Evolutionary conservation across 257 asterid genomes (phyloP).

Genomic region (Datura wrightii): DNA sequence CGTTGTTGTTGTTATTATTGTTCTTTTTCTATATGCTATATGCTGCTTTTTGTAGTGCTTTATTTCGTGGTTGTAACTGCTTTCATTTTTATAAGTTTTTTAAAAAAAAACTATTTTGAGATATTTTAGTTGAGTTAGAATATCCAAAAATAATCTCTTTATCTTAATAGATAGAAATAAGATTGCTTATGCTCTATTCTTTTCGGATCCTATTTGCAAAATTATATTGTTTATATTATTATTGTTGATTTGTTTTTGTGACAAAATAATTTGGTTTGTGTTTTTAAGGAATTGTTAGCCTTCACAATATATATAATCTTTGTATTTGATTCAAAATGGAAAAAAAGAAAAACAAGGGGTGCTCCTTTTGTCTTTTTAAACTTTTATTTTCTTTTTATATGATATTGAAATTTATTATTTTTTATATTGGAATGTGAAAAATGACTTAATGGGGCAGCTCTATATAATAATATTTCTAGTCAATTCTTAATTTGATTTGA

Average conservation of each 20-base stretch:
- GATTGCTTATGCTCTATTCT: too few relatives aligned
- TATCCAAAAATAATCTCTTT: neutral
- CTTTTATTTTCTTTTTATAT: too few relatives aligned
- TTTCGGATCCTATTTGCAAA: too few relatives aligned
- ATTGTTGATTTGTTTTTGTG: neutral
- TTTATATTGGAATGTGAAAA: conserved; percentile 3
- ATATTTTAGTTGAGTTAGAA: neutral
- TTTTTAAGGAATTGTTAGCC: neutral
- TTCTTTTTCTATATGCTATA: neutral
- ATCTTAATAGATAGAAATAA: neutral
- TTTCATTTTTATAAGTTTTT: neutral
- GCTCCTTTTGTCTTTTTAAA: neutral
- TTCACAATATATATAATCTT: neutral
- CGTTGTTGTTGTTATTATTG: neutral
- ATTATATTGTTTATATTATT: neutral
- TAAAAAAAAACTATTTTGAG: neutral
- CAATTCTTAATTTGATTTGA: conserved; percentile 20
- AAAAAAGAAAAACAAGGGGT: neutral
- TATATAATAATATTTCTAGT: conserved; percentile 10
- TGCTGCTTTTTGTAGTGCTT: neutral
- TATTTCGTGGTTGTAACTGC: neutral
- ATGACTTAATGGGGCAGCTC: conserved; percentile 24
- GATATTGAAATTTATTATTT: neutral
- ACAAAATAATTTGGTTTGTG: neutral
- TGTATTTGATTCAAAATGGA: neutral